Evolutionary conservation across 768 basidiomycete genomes (phyloP).

Genomic region (Trametes punicea): DNA sequence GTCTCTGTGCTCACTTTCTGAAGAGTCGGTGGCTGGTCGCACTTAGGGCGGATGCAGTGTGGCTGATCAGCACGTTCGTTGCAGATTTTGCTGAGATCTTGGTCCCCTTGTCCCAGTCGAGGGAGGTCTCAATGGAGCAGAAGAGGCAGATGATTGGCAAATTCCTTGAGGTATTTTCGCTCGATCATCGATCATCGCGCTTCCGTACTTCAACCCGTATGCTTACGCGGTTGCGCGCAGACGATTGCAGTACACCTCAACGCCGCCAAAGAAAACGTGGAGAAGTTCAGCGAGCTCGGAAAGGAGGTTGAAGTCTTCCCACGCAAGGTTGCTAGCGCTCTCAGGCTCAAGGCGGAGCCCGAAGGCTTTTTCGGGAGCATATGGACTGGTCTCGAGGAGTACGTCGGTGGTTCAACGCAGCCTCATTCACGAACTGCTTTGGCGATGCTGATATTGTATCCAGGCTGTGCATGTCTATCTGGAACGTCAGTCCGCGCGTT

Average conservation of each 20-base stretch:
- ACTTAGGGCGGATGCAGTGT: not conserved
- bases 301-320: constrained; percentile 30
- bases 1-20: constrained; percentile 26
- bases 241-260: constrained; percentile 27
- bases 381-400: constrained; percentile 29
- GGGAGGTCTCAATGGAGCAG: constrained; percentile 16
- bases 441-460: not conserved
- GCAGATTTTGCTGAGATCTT: constrained; percentile 27
- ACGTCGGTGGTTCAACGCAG: not conserved
- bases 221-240: constrained; percentile 4
- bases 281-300: constrained; percentile 23
- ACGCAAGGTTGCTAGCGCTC: constrained; percentile 26
- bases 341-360: constrained; percentile 27
- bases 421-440: not conserved
- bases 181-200: not conserved
- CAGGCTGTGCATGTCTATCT: constrained; percentile 28
- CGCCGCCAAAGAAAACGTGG: constrained; percentile 19
- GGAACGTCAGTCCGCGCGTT: constrained; percentile 20
- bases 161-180: constrained; percentile 24
- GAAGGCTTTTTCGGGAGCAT: constrained; percentile 20
- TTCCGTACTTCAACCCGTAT: too few relatives aligned
- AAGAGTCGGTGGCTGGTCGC: constrained; percentile 20
- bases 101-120: constrained; percentile 24
- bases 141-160: constrained; percentile 30
- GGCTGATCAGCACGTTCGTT: not conserved